Evolutionary conservation across 495 filamentous ascomycete genomes (phyloP).

Genomic region (Penicillium waksmanii): DNA sequence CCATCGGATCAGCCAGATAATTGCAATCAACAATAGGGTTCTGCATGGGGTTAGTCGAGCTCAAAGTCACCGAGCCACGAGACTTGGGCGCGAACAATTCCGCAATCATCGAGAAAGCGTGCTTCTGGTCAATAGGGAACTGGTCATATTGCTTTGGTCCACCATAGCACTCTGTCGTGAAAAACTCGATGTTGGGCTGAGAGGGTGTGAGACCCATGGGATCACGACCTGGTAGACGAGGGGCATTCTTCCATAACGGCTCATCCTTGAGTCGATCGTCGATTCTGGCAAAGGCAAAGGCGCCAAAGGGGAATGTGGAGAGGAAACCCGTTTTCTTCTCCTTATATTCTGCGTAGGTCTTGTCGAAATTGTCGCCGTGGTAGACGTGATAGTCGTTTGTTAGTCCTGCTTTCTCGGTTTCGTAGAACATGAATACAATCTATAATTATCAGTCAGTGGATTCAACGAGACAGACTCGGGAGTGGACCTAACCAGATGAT

Average conservation of each 20-base stretch:
- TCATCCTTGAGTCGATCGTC: conserved; percentile 51
- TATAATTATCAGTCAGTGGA: neutral
- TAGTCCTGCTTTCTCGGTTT: conserved; percentile 44
- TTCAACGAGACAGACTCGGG: neutral
- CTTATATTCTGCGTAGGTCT: conserved; percentile 50
- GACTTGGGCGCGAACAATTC: conserved; percentile 45
- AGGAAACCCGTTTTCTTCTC: conserved; percentile 54
- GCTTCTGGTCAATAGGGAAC: conserved; percentile 45
- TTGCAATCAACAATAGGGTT: conserved; percentile 56
- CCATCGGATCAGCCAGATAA: conserved; percentile 51
- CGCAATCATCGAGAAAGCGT: conserved; percentile 48
- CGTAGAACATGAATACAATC: conserved; percentile 51
- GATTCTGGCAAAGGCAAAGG: conserved; percentile 56
- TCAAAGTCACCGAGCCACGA: conserved; percentile 44
- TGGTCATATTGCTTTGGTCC: conserved; percentile 55
- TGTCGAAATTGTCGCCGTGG: conserved; percentile 42
- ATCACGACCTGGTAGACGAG: conserved; percentile 48
- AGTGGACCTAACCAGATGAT: conserved; percentile 45
- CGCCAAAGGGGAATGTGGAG: conserved; percentile 56
- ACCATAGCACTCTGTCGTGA: conserved; percentile 56
- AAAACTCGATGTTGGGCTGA: conserved; percentile 58
- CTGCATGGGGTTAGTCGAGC: conserved; percentile 37
- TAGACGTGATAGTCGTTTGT: conserved; percentile 47
- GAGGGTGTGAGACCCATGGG: conserved; percentile 52
- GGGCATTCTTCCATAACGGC: conserved; percentile 45